Evolutionary conservation across 2,329 filamentous ascomycete genomes (phyloP), one percentile per base, ranked within the genome.

Genomic region (Paracoccidioides lutzii): DNA sequence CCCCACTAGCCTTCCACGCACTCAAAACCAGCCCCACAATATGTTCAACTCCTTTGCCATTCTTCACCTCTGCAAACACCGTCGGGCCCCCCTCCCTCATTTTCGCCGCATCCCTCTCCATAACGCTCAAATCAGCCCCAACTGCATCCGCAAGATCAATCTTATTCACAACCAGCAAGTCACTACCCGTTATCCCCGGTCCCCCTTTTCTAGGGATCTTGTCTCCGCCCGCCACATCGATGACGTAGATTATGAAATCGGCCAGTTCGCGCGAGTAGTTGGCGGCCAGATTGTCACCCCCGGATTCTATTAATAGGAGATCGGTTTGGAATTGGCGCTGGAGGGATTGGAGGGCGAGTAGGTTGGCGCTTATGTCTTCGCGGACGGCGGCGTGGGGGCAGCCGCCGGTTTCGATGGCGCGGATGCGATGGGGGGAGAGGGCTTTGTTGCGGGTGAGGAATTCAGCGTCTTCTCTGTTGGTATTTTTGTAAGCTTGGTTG

Each of bases 231-330:
- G 84, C 87, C 15, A 98, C 93, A 72, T 98, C 93, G 64, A 98
- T 97, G 35, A 98, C 93, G 70, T 98, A 98, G 73, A 98, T 85
- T 72, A 98, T 98, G 70, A 87, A 98, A 71, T 98, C 93, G 1
- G 93, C 93, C 61, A 98, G 77, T 73, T 98, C 93, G 57, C 93
- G 81, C 55, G 82, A 88, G 78, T 98, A 98, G 76, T 98, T 98
- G 3, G 93, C 93, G 0, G 93, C 93, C 0, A 98, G 81, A 70
- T 98, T 98, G 71, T 98, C 93, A 57, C 93, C 93, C 46, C 93
- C 93, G 15, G 84, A 90, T 74, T 98, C 93, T 68, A 98, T 98
- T 44, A 98, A 82, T 30, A 98, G 80, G 28, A 98, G 71, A 67
- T 97, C 88, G 0, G 90, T 83, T 45, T 75, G 71, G 77, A 95